These are phyloP conservation scores for Trichoderma cornu-damae DNA, from an alignment of 2,329 filamentous ascomycete species.

Conservation along the genomic window DNA sequence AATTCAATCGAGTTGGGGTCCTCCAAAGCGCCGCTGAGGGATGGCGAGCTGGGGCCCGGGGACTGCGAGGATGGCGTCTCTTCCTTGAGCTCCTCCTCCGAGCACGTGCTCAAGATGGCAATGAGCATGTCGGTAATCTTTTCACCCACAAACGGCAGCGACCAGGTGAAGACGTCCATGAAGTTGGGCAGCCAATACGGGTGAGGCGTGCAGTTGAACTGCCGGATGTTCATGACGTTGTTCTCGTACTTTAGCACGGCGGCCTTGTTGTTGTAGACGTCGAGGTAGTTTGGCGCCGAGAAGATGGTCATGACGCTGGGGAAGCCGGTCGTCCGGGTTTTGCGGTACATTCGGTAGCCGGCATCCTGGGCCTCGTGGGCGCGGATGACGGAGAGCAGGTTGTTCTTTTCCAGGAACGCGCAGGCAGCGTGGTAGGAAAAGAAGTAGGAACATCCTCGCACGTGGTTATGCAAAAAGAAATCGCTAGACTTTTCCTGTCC, in stretches of 20 bases:
- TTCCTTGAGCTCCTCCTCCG: slow-evolving; percentile 96
- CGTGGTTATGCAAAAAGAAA: slow-evolving; percentile 97
- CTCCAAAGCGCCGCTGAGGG: slow-evolving; percentile 42
- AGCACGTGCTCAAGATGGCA: slow-evolving; percentile 95
- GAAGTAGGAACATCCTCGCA: slow-evolving; percentile 97
- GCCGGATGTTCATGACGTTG: slow-evolving; percentile 99
- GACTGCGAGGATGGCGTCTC: slow-evolving; percentile 67
- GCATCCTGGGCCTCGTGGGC: slow-evolving; percentile 98
- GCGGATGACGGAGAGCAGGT: slow-evolving; percentile 91
- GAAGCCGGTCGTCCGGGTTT: slow-evolving; percentile 96
- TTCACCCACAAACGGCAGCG: slow-evolving; percentile 93
- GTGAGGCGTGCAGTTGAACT: slow-evolving; percentile 99
- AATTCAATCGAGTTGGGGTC: slow-evolving; percentile 87
- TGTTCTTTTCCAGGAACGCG: slow-evolving; percentile 98
- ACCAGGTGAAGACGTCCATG: slow-evolving; percentile 99
- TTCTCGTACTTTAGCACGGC: slow-evolving; percentile 99
- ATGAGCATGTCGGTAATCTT: slow-evolving; percentile 99
- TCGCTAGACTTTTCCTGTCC: slow-evolving; percentile 98
- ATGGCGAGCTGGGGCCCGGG: slow-evolving; percentile 68
- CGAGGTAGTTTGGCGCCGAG: slow-evolving; percentile 96
- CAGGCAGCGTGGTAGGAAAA: slow-evolving; percentile 98
- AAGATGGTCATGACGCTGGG: slow-evolving; percentile 99
- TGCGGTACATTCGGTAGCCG: slow-evolving; percentile 98
- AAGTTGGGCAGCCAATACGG: slow-evolving; percentile 99
- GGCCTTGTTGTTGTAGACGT: slow-evolving; percentile 99